Evolutionary conservation across 768 basidiomycete genomes (phyloP), one percentile per base, ranked within the genome.

Genomic region (Nevesoporus exiguus): DNA sequence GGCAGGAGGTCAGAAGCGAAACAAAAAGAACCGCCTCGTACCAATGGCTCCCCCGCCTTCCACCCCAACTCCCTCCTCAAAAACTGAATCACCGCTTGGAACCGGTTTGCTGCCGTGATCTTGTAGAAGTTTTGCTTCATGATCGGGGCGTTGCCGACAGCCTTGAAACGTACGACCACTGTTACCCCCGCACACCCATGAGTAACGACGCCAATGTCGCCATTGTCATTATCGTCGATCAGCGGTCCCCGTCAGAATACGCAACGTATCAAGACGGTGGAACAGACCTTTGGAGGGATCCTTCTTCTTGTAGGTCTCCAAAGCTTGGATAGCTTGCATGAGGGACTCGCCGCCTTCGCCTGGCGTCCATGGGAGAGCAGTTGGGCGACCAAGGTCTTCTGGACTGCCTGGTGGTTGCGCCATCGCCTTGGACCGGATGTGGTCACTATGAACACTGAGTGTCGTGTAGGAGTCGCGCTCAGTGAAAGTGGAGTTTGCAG

Each of bases 51-150:
- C 0, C 85, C 82, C 13, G 83, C 73, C 67, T 91, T 93, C 86
- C 90, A 93, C 2, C 86, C 85, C 36, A 98, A 71, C 67, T 98
- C 93, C 65, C 84, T 91, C 59, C 95, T 74, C 71, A 98, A 67
- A 70, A 98, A 97, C 65, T 91, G 86, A 39, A 96, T 93, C 51
- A 98, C 95, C 8, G 93, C 90, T 69, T 97, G 93, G 64, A 98
- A 99, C 50, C 89, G 80, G 69, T 97, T 94, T 37, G 88, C 86
- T 13, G 94, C 90, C 0, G 94, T 93, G 65, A 98, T 95, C 78
- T 95, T 96, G 83, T 93, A 98, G 63, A 95, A 90, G 75, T 96
- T 98, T 74, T 96, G 92, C 74, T 90, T 95, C 95, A 99, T 97
- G 64, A 99, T 94, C 0, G 96, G 96, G 1, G 95, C 96, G 63